phyloP scores from a whole-genome alignment of 2,329 filamentous ascomycete genomes.

The Calonectria honghensis region DNA sequence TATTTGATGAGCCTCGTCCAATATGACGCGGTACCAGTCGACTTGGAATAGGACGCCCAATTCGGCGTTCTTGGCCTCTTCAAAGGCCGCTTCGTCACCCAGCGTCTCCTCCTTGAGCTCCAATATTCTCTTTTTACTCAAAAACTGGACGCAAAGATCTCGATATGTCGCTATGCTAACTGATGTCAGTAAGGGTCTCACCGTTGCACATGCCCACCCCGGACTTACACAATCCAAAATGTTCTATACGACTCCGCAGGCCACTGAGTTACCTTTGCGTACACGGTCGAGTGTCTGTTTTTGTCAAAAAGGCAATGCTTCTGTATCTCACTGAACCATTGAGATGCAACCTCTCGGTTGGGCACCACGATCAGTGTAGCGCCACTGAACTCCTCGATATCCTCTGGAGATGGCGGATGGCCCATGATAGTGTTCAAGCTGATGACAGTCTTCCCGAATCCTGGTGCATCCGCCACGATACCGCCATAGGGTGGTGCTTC shows the following conservation, averaged over 20 bases:
- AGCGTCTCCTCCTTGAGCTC: slow-evolving; percentile 7
- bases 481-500: slow-evolving; percentile 71
- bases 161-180: slow-evolving; percentile 57
- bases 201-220: rapidly evolving
- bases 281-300: slow-evolving; percentile 21
- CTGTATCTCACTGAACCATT: slow-evolving; percentile 57
- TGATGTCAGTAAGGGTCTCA: slow-evolving; percentile 17
- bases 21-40: slow-evolving; percentile 70
- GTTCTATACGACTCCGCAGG: too few species aligned
- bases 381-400: slow-evolving; percentile 59
- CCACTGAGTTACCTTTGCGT: slow-evolving; percentile 14
- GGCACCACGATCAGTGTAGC: slow-evolving; percentile 60
- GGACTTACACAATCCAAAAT: slow-evolving; percentile 41
- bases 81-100: slow-evolving; percentile 45
- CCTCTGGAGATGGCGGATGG: slow-evolving; percentile 66
- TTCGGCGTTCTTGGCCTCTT: slow-evolving; percentile 64
- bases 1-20: slow-evolving; percentile 75
- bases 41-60: slow-evolving; percentile 52
- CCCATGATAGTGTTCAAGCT: slow-evolving; percentile 83
- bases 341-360: slow-evolving; percentile 42
- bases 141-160: slow-evolving; percentile 51
- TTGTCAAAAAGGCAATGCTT: slow-evolving; percentile 47
- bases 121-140: background rate
- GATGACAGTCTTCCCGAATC: slow-evolving; percentile 82
- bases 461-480: slow-evolving; percentile 78